Evolutionary conservation across 1,139 yeast genomes (phyloP).

Genomic region (Geotrichum restrictum): DNA sequence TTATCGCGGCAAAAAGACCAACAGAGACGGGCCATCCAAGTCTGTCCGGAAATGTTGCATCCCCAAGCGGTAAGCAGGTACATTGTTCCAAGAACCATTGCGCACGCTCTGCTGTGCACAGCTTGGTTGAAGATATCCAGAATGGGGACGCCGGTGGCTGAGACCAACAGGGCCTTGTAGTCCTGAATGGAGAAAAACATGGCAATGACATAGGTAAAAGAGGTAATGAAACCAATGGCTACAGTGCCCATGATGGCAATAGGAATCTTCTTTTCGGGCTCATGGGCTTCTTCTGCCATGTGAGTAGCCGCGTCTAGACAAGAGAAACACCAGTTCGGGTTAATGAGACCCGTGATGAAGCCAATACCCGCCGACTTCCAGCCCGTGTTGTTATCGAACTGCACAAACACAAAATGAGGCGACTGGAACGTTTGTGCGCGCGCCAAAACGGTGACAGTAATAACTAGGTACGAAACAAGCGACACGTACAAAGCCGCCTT

Average conservation of each 20-base stretch:
- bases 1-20: conserved; percentile 77
- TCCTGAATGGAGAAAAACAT: conserved; percentile 57
- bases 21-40: conserved; percentile 71
- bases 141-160: conserved; percentile 55
- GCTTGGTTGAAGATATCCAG: conserved; percentile 59
- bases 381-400: conserved; percentile 53
- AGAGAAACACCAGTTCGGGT: conserved; percentile 59
- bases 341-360: conserved; percentile 56
- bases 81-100: conserved; percentile 53
- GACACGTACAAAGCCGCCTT: conserved; percentile 49
- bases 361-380: conserved; percentile 55
- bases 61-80: conserved; percentile 62
- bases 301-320: conserved; percentile 61
- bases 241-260: conserved; percentile 55
- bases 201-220: conserved; percentile 51
- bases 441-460: conserved; percentile 49
- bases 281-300: conserved; percentile 55
- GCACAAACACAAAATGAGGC: conserved; percentile 49
- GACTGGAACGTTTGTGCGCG: conserved; percentile 48
- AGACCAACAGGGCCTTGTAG: conserved; percentile 44
- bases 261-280: conserved; percentile 52
- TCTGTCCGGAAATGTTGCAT: conserved; percentile 66
- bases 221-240: conserved; percentile 53
- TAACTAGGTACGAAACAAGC: conserved; percentile 46
- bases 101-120: conserved; percentile 51